phyloP scores from a whole-genome alignment of 1,139 yeast species.

The Pichia terricola region DNA sequence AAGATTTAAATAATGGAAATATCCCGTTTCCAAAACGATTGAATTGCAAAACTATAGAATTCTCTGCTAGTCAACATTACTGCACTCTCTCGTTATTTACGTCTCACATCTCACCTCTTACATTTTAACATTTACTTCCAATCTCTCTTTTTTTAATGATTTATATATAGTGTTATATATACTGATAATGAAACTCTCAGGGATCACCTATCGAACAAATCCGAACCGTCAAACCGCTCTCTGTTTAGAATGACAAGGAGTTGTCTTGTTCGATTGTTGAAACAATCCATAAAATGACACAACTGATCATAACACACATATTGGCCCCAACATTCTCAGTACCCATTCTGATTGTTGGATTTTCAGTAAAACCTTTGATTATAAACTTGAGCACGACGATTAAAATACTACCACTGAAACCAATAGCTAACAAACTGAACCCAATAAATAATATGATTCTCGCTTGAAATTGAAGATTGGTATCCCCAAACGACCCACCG shows the following conservation, averaged over 20 bases:
- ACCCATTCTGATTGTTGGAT: constrained; percentile 95
- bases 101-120: too few species aligned
- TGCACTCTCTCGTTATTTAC: too few species aligned
- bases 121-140: too few species aligned
- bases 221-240: too few species aligned
- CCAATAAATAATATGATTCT: constrained; percentile 84
- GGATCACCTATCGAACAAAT: too few species aligned
- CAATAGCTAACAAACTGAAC: constrained; percentile 87
- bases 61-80: too few species aligned
- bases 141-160: too few species aligned
- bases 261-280: constrained; percentile 95
- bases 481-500: constrained; percentile 22
- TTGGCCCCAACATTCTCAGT: constrained; percentile 79
- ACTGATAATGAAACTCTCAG: too few species aligned
- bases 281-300: constrained; percentile 82
- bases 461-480: constrained; percentile 81
- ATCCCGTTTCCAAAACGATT: too few species aligned
- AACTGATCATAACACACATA: constrained; percentile 73
- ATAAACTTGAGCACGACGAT: constrained; percentile 79
- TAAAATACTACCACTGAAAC: constrained; percentile 85
- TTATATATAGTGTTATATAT: too few species aligned
- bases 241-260: constrained; percentile 61
- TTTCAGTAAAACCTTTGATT: constrained; percentile 58
- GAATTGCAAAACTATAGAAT: too few species aligned
- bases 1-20: too few species aligned